Evolutionary conservation across 164 flowering plant genomes (phyloP).

Genomic region (Aristolochia californica): DNA sequence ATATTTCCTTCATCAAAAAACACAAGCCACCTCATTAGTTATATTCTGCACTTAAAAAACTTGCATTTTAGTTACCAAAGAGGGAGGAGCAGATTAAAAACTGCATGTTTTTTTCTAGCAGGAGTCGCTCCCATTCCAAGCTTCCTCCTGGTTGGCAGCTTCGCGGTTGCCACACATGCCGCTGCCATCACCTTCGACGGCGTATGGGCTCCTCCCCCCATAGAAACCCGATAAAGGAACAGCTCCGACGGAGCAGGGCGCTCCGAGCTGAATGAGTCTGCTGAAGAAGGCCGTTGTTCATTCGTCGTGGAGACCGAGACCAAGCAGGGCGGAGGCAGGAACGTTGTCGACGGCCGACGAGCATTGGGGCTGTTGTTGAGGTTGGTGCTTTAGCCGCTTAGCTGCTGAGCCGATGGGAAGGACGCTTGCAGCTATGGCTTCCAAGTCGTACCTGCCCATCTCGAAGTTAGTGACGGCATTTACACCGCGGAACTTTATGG

Average conservation of each 20-base stretch:
- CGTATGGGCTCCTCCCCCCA: neutral
- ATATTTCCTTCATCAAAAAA: no score
- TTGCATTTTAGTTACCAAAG: no score
- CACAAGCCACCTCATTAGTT: no score
- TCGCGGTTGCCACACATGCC: neutral
- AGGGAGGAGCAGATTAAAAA: no score
- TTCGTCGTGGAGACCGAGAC: neutral
- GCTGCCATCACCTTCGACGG: neutral
- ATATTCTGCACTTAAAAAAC: no score
- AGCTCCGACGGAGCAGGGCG: neutral
- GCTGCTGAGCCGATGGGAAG: constrained; percentile 47
- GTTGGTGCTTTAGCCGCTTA: constrained; percentile 1
- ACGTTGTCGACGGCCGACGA: neutral
- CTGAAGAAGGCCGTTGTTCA: neutral
- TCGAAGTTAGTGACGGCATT: constrained; percentile 84
- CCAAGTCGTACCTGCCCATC: constrained; percentile 74
- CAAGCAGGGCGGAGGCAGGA: neutral
- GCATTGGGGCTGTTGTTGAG: neutral
- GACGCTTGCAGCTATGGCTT: constrained; percentile 48
- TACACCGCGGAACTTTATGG: constrained; percentile 71
- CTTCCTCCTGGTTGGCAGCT: neutral
- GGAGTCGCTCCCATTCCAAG: neutral
- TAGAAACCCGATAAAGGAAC: no score
- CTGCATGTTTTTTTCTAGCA: no score
- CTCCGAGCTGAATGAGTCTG: neutral